phyloP scores from a whole-genome alignment of 768 basidiomycete species.

The Kwoniella sp. region DNA sequence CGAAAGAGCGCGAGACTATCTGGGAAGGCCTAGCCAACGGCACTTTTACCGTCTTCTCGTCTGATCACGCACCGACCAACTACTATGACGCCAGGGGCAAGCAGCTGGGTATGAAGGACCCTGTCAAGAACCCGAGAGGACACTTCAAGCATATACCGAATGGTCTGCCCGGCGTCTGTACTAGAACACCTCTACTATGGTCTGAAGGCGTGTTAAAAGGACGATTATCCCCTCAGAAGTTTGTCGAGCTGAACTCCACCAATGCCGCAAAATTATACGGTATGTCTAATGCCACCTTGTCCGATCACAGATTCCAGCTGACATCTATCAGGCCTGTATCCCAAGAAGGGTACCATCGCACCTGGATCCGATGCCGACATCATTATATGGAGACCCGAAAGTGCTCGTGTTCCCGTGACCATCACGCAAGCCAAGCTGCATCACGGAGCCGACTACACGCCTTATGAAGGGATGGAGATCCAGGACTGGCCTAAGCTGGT shows the following conservation, averaged over 20 bases:
- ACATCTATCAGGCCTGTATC: constrained; percentile 13
- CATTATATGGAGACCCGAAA: constrained; percentile 46
- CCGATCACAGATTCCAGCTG: background rate
- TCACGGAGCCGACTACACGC: constrained; percentile 45
- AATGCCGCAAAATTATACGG: constrained; percentile 56
- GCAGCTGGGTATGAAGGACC: constrained; percentile 20
- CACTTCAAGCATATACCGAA: constrained; percentile 56
- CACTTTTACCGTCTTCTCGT: constrained; percentile 52
- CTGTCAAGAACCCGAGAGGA: constrained; percentile 21
- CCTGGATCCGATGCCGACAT: constrained; percentile 56
- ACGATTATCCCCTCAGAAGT: constrained; percentile 50
- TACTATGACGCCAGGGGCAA: constrained; percentile 50
- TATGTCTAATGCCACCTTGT: background rate
- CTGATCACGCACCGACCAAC: constrained; percentile 54
- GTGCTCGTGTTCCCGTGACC: constrained; percentile 2
- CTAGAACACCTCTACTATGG: constrained; percentile 53
- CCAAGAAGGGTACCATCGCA: constrained; percentile 49
- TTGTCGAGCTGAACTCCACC: constrained; percentile 55
- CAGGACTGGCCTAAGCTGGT: constrained; percentile 55
- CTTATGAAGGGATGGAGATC: constrained; percentile 55
- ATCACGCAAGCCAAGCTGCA: constrained; percentile 19
- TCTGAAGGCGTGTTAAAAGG: constrained; percentile 53
- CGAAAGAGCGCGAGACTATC: constrained; percentile 45
- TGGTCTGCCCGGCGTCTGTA: constrained; percentile 56
- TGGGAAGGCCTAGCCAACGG: constrained; percentile 49